Conservation (phyloP, 2,329 filamentous ascomycete species). For the Fusarium globosum region DNA sequence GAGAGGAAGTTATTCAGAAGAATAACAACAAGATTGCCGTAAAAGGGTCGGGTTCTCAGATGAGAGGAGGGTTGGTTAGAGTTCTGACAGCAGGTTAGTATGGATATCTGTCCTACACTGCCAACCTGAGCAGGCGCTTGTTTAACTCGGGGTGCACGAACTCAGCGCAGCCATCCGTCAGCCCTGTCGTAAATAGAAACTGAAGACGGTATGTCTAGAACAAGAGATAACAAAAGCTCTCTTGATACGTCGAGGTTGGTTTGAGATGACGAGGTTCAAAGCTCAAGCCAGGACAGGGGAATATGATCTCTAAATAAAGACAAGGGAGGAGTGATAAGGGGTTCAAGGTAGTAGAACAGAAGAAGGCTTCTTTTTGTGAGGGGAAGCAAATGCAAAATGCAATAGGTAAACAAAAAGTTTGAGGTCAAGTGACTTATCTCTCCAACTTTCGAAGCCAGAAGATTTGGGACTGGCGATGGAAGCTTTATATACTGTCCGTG, state of each 20-base stretch:
- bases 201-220: constrained; percentile 35
- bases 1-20: constrained; percentile 11
- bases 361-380: constrained; percentile 29
- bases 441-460: constrained; percentile 31
- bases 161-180: constrained; percentile 48
- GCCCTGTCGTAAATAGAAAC: constrained; percentile 47
- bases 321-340: constrained; percentile 11
- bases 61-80: constrained; percentile 38
- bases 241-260: constrained; percentile 40
- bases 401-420: constrained; percentile 11
- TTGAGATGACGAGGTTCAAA: constrained; percentile 33
- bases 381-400: constrained; percentile 21
- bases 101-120: constrained; percentile 24
- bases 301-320: constrained; percentile 17
- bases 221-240: constrained; percentile 45
- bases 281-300: constrained; percentile 24
- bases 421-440: constrained; percentile 41
- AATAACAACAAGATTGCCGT: constrained; percentile 18
- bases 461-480: constrained; percentile 42
- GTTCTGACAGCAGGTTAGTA: constrained; percentile 43
- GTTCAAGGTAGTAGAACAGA: constrained; percentile 4
- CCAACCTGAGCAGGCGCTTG: constrained; percentile 29
- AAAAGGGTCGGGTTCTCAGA: constrained; percentile 33
- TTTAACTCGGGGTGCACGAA: constrained; percentile 38
- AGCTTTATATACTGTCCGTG: constrained; percentile 45